Conservation (phyloP, 306 rosid species). For the Lathyrus aphaca region DNA sequence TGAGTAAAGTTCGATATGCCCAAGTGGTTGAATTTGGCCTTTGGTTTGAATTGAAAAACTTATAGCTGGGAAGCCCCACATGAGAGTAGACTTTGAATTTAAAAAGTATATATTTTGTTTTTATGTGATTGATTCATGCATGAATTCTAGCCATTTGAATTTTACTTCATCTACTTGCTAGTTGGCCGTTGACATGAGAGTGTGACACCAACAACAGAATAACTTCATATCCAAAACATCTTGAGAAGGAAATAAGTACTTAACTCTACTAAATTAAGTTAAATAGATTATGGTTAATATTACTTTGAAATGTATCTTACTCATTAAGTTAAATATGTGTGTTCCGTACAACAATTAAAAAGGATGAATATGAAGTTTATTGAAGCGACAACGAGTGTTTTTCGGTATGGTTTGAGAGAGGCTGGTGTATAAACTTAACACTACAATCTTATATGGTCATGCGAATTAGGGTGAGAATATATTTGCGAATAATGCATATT, state of each 20-base stretch:
- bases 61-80: conserved; percentile 33
- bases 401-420: too few relatives aligned
- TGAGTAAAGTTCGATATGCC: conserved; percentile 2
- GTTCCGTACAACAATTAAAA: too few relatives aligned
- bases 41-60: conserved; percentile 33
- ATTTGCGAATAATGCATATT: too few relatives aligned
- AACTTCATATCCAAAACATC: conserved; percentile 13
- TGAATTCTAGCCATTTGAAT: conserved; percentile 29
- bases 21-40: conserved; percentile 41
- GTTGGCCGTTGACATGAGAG: conserved; percentile 37
- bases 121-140: conserved; percentile 36
- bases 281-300: too few relatives aligned
- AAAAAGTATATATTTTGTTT: conserved; percentile 7
- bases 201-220: conserved; percentile 7
- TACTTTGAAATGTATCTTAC: too few relatives aligned
- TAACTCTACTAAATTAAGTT: background rate
- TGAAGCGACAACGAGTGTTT: too few relatives aligned
- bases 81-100: conserved; percentile 40
- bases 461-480: too few relatives aligned
- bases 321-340: too few relatives aligned
- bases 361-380: too few relatives aligned
- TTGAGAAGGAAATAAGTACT: background rate
- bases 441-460: too few relatives aligned
- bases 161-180: conserved; percentile 22
- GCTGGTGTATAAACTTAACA: too few relatives aligned